Conservation (phyloP, 2,329 filamentous ascomycete genomes). For the Juglanconis sp. region DNA sequence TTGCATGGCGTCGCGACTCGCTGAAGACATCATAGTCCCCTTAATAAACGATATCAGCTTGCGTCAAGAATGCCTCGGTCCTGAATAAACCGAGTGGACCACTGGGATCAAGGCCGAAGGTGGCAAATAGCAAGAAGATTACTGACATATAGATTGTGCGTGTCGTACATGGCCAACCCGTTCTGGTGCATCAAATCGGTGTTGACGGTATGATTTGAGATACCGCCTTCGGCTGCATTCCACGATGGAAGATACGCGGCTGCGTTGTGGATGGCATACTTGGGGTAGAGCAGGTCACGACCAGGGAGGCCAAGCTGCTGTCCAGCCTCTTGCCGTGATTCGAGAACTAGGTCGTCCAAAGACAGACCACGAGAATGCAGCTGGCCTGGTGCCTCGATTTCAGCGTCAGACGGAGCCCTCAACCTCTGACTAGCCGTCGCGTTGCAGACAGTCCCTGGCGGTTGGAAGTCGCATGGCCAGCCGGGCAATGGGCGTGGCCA, state of each 20-base stretch:
- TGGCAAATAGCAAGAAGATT: not conserved
- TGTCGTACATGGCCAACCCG: constrained; percentile 68
- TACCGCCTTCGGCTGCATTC: constrained; percentile 42
- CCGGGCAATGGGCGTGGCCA: constrained; percentile 65
- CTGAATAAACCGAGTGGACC: not conserved
- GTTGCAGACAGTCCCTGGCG: constrained; percentile 39
- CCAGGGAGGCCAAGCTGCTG: constrained; percentile 56
- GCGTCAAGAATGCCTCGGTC: no score
- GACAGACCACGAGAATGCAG: not conserved
- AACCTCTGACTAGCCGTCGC: constrained; percentile 20
- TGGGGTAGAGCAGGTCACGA: constrained; percentile 61
- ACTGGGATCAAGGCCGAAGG: not conserved
- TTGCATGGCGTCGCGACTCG: constrained; percentile 64
- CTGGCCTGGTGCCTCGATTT: not conserved
- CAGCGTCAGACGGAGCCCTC: not conserved
- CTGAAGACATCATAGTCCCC: constrained; percentile 70
- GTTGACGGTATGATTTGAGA: constrained; percentile 59
- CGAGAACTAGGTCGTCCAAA: constrained; percentile 16
- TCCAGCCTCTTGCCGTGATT: constrained; percentile 26
- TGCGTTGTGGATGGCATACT: constrained; percentile 64
- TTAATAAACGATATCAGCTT: constrained; percentile 42
- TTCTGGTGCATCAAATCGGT: constrained; percentile 67
- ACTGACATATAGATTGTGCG: constrained; percentile 13
- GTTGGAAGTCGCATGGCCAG: constrained; percentile 67
- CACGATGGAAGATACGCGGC: constrained; percentile 42